Evolutionary conservation across 495 filamentous ascomycete species (phyloP).

Genomic region (Tuber brumale): DNA sequence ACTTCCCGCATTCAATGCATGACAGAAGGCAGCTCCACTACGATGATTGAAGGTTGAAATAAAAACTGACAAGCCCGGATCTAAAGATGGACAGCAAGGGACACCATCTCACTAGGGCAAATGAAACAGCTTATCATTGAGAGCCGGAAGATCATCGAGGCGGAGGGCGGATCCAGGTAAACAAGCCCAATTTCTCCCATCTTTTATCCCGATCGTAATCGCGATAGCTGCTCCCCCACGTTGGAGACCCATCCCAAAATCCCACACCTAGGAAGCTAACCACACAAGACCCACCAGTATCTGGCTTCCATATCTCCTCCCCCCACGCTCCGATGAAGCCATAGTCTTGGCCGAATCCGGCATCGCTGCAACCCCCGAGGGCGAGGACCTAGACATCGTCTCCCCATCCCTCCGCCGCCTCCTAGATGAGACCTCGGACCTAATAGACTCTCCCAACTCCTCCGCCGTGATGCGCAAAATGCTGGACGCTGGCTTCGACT

Average conservation of each 20-base stretch:
- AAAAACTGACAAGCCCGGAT: constrained; percentile 13
- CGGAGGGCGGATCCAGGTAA: constrained; percentile 59
- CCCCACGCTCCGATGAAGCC: constrained; percentile 66
- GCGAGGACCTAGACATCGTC: constrained; percentile 39
- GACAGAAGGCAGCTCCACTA: not conserved
- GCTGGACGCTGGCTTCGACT: constrained; percentile 78
- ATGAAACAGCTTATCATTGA: constrained; percentile 71
- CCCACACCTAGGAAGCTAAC: constrained; percentile 15
- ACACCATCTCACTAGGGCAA: constrained; percentile 70
- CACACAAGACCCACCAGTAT: constrained; percentile 42
- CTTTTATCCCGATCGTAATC: not conserved
- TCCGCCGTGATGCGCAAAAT: constrained; percentile 73
- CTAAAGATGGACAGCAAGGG: constrained; percentile 63
- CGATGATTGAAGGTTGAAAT: constrained; percentile 1
- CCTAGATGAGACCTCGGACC: constrained; percentile 91
- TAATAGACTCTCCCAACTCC: constrained; percentile 90
- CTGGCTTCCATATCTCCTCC: constrained; percentile 83
- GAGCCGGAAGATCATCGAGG: constrained; percentile 78
- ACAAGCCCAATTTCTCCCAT: constrained; percentile 26
- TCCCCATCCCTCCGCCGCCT: constrained; percentile 66
- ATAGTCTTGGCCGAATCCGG: constrained; percentile 78
- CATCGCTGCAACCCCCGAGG: constrained; percentile 44
- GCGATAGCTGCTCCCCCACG: not conserved
- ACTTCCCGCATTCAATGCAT: not conserved
- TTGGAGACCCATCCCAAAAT: constrained; percentile 1